Base-by-base conservation (phyloP, 371 early-diverging fungal genomes). In the Mortierella sp. region DNA sequence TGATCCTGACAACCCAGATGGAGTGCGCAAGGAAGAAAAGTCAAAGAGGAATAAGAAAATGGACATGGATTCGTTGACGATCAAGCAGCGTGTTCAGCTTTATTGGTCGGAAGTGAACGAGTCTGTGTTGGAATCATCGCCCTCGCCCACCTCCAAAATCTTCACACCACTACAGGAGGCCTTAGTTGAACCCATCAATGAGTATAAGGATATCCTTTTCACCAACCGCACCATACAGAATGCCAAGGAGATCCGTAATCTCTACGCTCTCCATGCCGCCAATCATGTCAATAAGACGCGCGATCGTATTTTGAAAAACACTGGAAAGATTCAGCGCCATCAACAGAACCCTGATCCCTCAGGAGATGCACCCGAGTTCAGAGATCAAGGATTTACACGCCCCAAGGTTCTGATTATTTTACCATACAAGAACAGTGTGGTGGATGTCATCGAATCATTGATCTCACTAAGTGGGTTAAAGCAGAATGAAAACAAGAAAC, bases 381-480 rank as follows among this genome's bases (percentile, higher is more conserved):
- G 94, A 18, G 99, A 99, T 71, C 97, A 96, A 76, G 97, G 97
- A 24, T 99, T 95, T 58, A 97, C 98, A 7, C 85, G 98, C 10
- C 96, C 99, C 13, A 92, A 91, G 58, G 95, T 96, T 1, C 81
- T 99, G 64, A 90, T 99, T 57, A 64, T 99, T 0, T 54, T 93
- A 26, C 99, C 99, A 0, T 94, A 95, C 81, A 88, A 93, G 67
- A 94, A 95, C 67, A 80, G 86, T 0, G 97, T 93, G 0, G 86
- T 92, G 45, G 88, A 93, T 45, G 73, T 97, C 26, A 90, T 98
- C 9, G 83, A 93, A 41, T 84, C 82, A 12, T 70, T 99, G 28
- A 89, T 94, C 34, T 80, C 82, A 38, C 73, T 97, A 9, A 90
- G 91, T 2, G 94, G 93, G 2, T 86, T 88, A 7, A 91, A 90